phyloP scores from a whole-genome alignment of 208 protist genomes.

The Acanthamoeba sp. region DNA sequence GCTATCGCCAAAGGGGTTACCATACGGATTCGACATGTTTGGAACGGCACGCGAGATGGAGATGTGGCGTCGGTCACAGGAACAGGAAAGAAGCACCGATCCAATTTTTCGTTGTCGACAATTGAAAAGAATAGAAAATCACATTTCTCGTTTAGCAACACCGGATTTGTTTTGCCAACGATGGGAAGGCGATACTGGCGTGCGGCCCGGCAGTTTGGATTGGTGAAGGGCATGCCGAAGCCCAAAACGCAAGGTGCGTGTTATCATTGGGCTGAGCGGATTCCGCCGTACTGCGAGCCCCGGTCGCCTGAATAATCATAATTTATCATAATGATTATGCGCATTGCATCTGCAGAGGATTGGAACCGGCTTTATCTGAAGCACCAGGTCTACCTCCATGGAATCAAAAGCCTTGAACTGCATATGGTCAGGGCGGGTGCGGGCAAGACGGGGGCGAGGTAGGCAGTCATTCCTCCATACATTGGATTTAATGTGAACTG shows the following conservation, averaged over 20 bases:
- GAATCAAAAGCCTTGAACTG: constrained; percentile 49
- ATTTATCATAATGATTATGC: background rate
- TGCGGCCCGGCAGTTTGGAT: constrained; percentile 3
- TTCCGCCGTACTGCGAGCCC: too few relatives aligned
- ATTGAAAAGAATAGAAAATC: background rate
- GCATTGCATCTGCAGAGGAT: background rate
- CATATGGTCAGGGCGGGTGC: constrained; percentile 9
- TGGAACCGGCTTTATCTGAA: constrained; percentile 44
- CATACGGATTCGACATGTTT: constrained; percentile 34
- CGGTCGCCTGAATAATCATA: background rate
- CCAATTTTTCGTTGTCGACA: background rate
- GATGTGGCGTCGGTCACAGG: background rate
- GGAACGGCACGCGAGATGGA: background rate
- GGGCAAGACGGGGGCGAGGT: constrained; percentile 58
- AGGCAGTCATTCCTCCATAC: background rate
- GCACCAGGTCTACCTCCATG: constrained; percentile 36
- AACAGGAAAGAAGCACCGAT: background rate
- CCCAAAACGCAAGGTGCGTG: constrained; percentile 32
- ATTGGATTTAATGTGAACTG: background rate
- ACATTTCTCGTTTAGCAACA: background rate
- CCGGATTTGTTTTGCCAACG: background rate
- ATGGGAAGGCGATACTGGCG: constrained; percentile 29
- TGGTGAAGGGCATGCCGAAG: constrained; percentile 27
- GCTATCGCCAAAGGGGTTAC: constrained; percentile 1
- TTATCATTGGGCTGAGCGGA: too few relatives aligned